phyloP scores from a whole-genome alignment of 257 asterid species.

The Nicotiana paniculata region DNA sequence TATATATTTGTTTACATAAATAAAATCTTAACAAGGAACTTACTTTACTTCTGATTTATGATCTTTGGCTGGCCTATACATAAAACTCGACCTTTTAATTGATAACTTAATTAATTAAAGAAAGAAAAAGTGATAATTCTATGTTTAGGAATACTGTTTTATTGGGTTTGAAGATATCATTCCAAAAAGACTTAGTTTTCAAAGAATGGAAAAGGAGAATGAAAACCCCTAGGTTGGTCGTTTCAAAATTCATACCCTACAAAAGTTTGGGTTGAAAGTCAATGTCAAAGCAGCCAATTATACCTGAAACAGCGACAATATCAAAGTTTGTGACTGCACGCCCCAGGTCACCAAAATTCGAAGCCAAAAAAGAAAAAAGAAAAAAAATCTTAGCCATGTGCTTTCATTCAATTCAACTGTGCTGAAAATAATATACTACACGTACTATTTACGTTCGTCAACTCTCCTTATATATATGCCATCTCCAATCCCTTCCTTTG shows the following conservation, averaged over 20 bases:
- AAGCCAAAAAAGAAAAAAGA: not conserved
- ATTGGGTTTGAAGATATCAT: not conserved
- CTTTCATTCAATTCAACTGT: not conserved
- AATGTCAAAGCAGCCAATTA: conserved; percentile 7
- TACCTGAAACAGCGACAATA: not conserved
- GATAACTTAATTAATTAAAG: too few relatives aligned
- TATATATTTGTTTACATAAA: too few relatives aligned
- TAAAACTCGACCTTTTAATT: too few relatives aligned
- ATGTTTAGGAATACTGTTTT: not conserved
- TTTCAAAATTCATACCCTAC: conserved; percentile 3
- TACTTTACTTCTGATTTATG: too few relatives aligned
- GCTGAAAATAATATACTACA: not conserved
- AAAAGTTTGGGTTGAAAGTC: not conserved
- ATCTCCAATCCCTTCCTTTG: not conserved
- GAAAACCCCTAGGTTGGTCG: not conserved
- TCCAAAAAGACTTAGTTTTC: not conserved
- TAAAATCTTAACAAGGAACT: too few relatives aligned
- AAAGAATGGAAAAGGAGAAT: not conserved
- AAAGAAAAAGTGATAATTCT: too few relatives aligned
- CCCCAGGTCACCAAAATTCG: not conserved
- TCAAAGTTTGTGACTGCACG: not conserved
- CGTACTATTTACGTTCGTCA: not conserved
- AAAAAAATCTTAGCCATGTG: not conserved
- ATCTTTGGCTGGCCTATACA: too few relatives aligned
- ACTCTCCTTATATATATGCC: not conserved